Conservation (phyloP, 768 basidiomycete genomes). For the Tulasnella calospora region DNA sequence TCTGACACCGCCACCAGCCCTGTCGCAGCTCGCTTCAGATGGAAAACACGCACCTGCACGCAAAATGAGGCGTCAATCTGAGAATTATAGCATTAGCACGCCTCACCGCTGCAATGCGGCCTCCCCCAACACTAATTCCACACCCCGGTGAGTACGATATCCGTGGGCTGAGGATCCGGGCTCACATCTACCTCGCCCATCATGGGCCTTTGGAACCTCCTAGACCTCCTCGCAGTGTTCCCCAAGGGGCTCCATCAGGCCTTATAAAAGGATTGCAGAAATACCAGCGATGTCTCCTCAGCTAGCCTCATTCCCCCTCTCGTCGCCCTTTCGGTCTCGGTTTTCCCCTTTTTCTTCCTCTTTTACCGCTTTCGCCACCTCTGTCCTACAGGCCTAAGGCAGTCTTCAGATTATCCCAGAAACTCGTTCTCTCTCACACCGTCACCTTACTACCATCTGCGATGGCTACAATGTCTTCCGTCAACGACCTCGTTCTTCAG, state of each 20-base stretch:
- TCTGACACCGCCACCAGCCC: neutral
- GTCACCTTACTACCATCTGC: neutral
- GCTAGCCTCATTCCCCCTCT: constrained; percentile 1
- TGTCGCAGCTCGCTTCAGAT: constrained; percentile 1
- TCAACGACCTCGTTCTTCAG: constrained; percentile 26
- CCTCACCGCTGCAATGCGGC: constrained; percentile 9
- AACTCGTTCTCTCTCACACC: neutral
- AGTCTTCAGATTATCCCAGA: neutral
- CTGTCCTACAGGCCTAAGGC: constrained; percentile 5
- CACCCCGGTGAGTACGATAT: neutral
- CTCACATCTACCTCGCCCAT: neutral
- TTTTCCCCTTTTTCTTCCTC: neutral
- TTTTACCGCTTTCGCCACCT: neutral
- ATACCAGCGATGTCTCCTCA: neutral
- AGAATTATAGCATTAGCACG: neutral
- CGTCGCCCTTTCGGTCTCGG: neutral
- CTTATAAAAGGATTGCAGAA: neutral
- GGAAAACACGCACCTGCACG: neutral
- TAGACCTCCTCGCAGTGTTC: neutral
- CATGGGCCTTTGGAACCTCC: neutral
- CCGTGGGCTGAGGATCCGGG: neutral
- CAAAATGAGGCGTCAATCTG: constrained; percentile 8
- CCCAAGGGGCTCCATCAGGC: constrained; percentile 4
- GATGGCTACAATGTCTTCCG: constrained; percentile 6
- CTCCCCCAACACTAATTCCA: neutral